Evolutionary conservation across 768 basidiomycete species (phyloP).

Genomic region (Tephrocybe sp.): DNA sequence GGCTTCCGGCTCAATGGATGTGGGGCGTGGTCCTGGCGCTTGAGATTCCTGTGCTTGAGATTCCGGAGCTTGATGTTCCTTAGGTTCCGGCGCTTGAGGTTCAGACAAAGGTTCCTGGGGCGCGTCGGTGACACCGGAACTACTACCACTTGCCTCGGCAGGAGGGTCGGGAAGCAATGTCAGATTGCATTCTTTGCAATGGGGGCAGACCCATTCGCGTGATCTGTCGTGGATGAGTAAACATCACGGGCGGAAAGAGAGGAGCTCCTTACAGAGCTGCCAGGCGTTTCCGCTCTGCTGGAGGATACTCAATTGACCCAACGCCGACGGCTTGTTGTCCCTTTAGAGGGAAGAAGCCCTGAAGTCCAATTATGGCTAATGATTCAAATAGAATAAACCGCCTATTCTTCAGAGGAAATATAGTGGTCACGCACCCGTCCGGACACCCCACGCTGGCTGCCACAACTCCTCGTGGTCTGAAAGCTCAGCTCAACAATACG

Average conservation of each 20-base stretch:
- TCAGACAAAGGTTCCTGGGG: not conserved
- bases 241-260: constrained; percentile 10
- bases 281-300: constrained; percentile 71
- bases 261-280: constrained; percentile 60
- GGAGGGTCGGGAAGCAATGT: constrained; percentile 70
- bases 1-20: not conserved
- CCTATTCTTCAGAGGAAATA: not conserved
- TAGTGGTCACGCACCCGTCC: constrained; percentile 61
- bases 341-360: constrained; percentile 86
- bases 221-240: constrained; percentile 47
- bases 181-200: constrained; percentile 65
- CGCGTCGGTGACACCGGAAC: not conserved
- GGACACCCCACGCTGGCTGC: constrained; percentile 98
- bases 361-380: constrained; percentile 80
- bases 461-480: constrained; percentile 93
- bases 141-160: constrained; percentile 9
- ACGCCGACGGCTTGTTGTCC: constrained; percentile 86
- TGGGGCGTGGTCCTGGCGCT: not conserved
- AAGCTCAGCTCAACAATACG: not conserved
- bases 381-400: constrained; percentile 3
- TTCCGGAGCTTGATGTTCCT: too few relatives aligned
- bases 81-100: not conserved
- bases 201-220: constrained; percentile 76
- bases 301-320: constrained; percentile 81
- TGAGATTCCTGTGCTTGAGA: too few relatives aligned